A percentile compares a stretch with the other conserved stretches of the same genome.
Evolutionary conservation across 2,329 filamentous ascomycete species (phyloP).

Genomic region (Colletotrichum sp.): DNA sequence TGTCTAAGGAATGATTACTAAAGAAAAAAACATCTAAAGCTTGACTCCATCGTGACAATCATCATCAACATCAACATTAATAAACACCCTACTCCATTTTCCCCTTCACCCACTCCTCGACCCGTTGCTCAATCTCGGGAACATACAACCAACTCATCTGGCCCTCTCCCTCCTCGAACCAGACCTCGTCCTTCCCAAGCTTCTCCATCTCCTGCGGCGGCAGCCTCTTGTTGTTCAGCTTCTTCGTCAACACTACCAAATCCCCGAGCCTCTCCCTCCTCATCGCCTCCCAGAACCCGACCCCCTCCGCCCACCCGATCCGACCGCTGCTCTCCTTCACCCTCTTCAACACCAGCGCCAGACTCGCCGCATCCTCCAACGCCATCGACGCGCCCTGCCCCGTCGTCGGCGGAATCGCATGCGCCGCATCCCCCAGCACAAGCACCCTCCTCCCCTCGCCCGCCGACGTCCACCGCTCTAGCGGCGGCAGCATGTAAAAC

Average conservation of each 20-base stretch:
- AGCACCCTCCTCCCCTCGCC: slow-evolving; percentile 34
- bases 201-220: slow-evolving; percentile 33
- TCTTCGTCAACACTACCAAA: slow-evolving; percentile 50
- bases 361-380: slow-evolving; percentile 53
- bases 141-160: slow-evolving; percentile 45
- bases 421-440: slow-evolving; percentile 53
- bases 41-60: background rate
- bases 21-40: background rate
- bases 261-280: slow-evolving; percentile 52
- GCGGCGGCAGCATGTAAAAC: slow-evolving; percentile 51
- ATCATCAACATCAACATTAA: background rate
- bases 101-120: slow-evolving; percentile 28
- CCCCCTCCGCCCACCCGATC: slow-evolving; percentile 27
- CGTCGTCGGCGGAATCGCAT: slow-evolving; percentile 51
- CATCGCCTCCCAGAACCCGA: slow-evolving; percentile 50
- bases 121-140: slow-evolving; percentile 39
- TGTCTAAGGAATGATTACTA: background rate
- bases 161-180: slow-evolving; percentile 24
- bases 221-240: slow-evolving; percentile 52
- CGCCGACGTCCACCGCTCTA: slow-evolving; percentile 46
- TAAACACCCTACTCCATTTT: background rate
- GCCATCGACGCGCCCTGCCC: slow-evolving; percentile 53
- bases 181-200: slow-evolving; percentile 2
- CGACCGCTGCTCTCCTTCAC: slow-evolving; percentile 17
- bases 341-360: slow-evolving; percentile 43